Conservation (phyloP, 1,139 yeast species). For the Yamadazyma pseudoaaseri region DNA sequence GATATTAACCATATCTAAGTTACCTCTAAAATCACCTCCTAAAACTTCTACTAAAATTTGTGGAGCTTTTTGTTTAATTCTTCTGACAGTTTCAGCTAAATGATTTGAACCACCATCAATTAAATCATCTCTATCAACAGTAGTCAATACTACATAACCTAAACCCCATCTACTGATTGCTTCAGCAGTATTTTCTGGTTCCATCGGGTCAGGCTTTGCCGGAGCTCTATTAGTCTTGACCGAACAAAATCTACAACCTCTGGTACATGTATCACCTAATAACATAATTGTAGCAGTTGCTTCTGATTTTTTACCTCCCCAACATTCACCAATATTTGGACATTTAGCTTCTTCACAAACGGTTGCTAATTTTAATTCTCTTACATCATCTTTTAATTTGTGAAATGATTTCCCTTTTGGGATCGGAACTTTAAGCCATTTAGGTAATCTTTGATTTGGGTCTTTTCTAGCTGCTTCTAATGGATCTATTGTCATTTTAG, state of each 20-base stretch:
- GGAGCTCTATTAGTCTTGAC: constrained; percentile 92
- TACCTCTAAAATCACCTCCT: constrained; percentile 95
- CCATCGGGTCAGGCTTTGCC: constrained; percentile 87
- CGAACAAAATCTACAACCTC: constrained; percentile 97
- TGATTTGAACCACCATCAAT: constrained; percentile 92
- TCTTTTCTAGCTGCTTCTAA: constrained; percentile 62
- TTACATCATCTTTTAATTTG: constrained; percentile 78
- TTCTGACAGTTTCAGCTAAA: constrained; percentile 80
- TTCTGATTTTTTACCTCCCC: constrained; percentile 96
- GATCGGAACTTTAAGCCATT: constrained; percentile 93
- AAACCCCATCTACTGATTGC: constrained; percentile 98
- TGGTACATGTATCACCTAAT: constrained; percentile 96
- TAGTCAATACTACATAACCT: constrained; percentile 95
- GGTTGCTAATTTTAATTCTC: constrained; percentile 85
- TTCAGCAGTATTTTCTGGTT: constrained; percentile 97
- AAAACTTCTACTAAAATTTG: constrained; percentile 90
- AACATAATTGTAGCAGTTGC: constrained; percentile 99
- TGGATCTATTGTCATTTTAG: constrained; percentile 61
- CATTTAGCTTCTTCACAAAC: constrained; percentile 99
- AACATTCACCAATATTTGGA: constrained; percentile 98
- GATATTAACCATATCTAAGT: constrained; percentile 72
- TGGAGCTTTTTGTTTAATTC: constrained; percentile 86
- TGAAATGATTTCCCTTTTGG: constrained; percentile 88
- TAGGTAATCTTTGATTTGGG: constrained; percentile 72
- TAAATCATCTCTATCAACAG: constrained; percentile 96